phyloP scores from a whole-genome alignment of 2,329 filamentous ascomycete genomes.

The Byssochlamys sp. region DNA sequence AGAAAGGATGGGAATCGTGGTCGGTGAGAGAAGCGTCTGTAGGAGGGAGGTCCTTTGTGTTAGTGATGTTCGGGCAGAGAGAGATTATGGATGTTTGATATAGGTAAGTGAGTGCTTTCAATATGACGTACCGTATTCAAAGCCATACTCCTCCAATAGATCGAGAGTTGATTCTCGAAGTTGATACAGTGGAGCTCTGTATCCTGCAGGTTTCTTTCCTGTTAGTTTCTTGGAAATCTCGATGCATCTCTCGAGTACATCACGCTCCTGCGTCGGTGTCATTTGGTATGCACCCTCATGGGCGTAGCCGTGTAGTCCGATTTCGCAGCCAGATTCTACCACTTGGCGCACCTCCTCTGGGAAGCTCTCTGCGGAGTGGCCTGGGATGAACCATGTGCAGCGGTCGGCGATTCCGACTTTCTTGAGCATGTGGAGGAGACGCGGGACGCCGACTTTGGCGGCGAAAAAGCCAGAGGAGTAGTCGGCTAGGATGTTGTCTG shows the following conservation, averaged over 20 bases:
- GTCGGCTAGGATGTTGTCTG: slow-evolving; percentile 47
- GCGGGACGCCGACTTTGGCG: slow-evolving; percentile 47
- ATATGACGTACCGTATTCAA: slow-evolving; percentile 28
- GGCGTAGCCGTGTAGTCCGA: slow-evolving; percentile 51
- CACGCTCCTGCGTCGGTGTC: slow-evolving; percentile 62
- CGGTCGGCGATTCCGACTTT: slow-evolving; percentile 43
- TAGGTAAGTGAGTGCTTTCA: too few species aligned
- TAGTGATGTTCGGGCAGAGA: background rate
- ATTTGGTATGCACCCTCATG: slow-evolving; percentile 64
- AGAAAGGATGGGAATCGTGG: slow-evolving; percentile 35
- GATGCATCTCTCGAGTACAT: slow-evolving; percentile 66
- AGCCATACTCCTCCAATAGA: slow-evolving; percentile 32
- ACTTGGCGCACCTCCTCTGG: slow-evolving; percentile 43
- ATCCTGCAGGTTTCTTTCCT: slow-evolving; percentile 54
- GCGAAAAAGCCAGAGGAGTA: slow-evolving; percentile 49
- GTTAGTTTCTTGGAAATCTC: slow-evolving; percentile 60
- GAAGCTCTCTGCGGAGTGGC: slow-evolving; percentile 51
- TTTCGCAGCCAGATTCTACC: slow-evolving; percentile 44
- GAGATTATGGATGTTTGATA: background rate
- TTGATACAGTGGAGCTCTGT: slow-evolving; percentile 30
- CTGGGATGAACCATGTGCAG: slow-evolving; percentile 53
- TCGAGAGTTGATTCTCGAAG: slow-evolving; percentile 31
- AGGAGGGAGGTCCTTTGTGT: background rate
- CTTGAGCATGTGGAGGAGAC: slow-evolving; percentile 46
- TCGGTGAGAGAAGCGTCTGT: slow-evolving; percentile 34